Percentiles rank a stretch among this genome's conserved stretches.
phyloP scores from a whole-genome alignment of 345 rosid genomes.

The Eutrema japonicum region DNA sequence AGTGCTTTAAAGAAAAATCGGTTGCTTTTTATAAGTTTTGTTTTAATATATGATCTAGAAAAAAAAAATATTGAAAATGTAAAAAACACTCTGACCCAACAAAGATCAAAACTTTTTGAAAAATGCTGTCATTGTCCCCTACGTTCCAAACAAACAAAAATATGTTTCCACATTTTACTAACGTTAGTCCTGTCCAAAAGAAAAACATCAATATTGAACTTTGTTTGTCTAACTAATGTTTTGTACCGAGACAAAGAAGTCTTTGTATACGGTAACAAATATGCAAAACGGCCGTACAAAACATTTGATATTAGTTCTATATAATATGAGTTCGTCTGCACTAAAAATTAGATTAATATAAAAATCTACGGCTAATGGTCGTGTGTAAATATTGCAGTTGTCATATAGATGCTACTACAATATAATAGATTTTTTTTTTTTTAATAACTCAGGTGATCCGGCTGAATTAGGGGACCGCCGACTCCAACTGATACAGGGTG shows the following conservation, averaged over 20 bases:
- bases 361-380: background rate
- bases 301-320: background rate
- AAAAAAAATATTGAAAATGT: background rate
- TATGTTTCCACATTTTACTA: background rate
- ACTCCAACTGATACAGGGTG: too few relatives aligned
- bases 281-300: background rate
- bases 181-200: conserved; percentile 7
- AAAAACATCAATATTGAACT: background rate
- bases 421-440: too few relatives aligned
- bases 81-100: conserved; percentile 9
- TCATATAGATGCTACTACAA: background rate
- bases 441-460: too few relatives aligned
- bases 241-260: conserved; percentile 12
- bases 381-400: background rate
- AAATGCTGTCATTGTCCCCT: conserved; percentile 21
- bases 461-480: too few relatives aligned
- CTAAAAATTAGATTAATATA: background rate
- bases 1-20: background rate
- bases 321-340: background rate
- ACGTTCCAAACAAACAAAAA: conserved; percentile 20
- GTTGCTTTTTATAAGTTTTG: conserved; percentile 1
- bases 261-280: background rate
- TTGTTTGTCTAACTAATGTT: conserved; percentile 19
- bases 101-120: conserved; percentile 17
- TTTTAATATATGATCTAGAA: background rate